phyloP scores from a whole-genome alignment of 2,329 filamentous ascomycete genomes.

The Dryadomyces quercus-mongolicae region DNA sequence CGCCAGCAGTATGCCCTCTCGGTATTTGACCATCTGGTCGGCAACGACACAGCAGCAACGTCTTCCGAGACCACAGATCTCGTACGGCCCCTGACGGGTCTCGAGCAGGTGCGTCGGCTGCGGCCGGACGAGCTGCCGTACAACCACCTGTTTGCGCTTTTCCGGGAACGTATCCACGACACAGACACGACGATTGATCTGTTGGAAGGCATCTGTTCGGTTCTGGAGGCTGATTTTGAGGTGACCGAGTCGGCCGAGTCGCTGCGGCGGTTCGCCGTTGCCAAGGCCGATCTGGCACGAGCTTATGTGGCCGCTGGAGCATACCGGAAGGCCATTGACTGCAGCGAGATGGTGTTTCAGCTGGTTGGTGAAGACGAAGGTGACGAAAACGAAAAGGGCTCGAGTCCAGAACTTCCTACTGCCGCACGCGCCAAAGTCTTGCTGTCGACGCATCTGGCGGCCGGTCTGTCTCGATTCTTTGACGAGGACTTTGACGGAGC shows the following conservation, averaged over 20 bases:
- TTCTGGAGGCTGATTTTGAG: constrained; percentile 74
- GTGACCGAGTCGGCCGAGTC: constrained; percentile 63
- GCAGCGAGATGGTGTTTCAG: constrained; percentile 68
- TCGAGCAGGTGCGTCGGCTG: constrained; percentile 68
- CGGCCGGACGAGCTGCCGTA: constrained; percentile 58
- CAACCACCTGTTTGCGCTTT: constrained; percentile 66
- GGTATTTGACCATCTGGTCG: constrained; percentile 69
- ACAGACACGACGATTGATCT: constrained; percentile 48
- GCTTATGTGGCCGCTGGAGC: constrained; percentile 58
- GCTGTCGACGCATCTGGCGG: constrained; percentile 74
- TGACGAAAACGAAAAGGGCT: constrained; percentile 31
- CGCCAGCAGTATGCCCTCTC: constrained; percentile 71
- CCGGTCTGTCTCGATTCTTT: constrained; percentile 74
- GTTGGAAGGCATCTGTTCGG: constrained; percentile 54
- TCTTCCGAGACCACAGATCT: constrained; percentile 43
- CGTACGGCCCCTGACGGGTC: constrained; percentile 78
- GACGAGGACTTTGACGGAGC: constrained; percentile 52
- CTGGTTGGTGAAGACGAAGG: constrained; percentile 25
- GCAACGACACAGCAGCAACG: constrained; percentile 32
- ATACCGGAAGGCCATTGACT: constrained; percentile 60
- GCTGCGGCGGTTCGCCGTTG: constrained; percentile 66
- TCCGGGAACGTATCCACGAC: constrained; percentile 70
- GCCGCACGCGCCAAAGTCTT: constrained; percentile 58
- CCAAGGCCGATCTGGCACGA: constrained; percentile 79
- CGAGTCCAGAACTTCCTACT: constrained; percentile 45